Evolutionary conservation across 768 basidiomycete genomes (phyloP).

Genomic region (Amanita fuliginea): DNA sequence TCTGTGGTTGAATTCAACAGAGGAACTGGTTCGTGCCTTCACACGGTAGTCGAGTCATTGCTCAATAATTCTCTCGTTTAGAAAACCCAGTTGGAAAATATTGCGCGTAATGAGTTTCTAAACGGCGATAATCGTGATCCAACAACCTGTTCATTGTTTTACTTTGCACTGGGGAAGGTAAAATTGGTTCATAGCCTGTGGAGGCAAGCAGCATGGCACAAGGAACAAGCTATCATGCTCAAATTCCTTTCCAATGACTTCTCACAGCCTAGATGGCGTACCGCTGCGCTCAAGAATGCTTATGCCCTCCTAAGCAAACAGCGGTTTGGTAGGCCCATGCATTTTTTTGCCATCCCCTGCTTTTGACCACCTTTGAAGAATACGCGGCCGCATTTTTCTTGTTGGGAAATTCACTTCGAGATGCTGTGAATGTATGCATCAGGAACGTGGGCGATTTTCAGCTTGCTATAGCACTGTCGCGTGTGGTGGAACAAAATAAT

Average conservation of each 20-base stretch:
- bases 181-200: slow-evolving; percentile 92
- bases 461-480: slow-evolving; percentile 77
- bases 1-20: slow-evolving; percentile 76
- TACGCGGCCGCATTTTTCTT: slow-evolving; percentile 99
- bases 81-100: slow-evolving; percentile 73
- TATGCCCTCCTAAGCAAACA: slow-evolving; percentile 86
- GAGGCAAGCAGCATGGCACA: slow-evolving; percentile 92
- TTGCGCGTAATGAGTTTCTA: slow-evolving; percentile 93
- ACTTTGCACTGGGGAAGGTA: slow-evolving; percentile 88
- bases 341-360: slow-evolving; percentile 1
- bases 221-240: slow-evolving; percentile 80
- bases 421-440: slow-evolving; percentile 85
- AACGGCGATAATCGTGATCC: slow-evolving; percentile 82
- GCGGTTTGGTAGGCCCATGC: slow-evolving; percentile 61
- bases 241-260: slow-evolving; percentile 93
- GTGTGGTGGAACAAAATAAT: slow-evolving; percentile 73
- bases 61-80: slow-evolving; percentile 17
- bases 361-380: slow-evolving; percentile 35
- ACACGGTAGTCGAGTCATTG: not conserved
- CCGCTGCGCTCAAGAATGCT: slow-evolving; percentile 93
- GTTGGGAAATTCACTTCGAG: slow-evolving; percentile 77
- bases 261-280: slow-evolving; percentile 70
- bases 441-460: slow-evolving; percentile 86
- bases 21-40: slow-evolving; percentile 50
- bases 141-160: slow-evolving; percentile 78